Base-by-base conservation (phyloP, 2,329 filamentous ascomycete genomes). In the Ciborinia camelliae region DNA sequence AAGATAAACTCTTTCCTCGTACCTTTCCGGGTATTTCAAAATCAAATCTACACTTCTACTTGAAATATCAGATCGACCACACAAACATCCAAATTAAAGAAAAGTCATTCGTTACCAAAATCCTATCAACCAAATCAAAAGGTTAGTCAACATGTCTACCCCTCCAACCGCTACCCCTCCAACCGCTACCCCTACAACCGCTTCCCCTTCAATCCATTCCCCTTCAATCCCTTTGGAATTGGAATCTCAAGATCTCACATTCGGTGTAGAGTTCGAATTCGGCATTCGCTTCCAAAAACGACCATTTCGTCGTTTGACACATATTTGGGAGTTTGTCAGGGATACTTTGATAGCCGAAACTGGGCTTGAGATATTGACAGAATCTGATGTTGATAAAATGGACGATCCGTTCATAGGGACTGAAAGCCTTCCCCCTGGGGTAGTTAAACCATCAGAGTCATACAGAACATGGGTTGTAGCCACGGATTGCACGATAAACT, bases 251-350 rank as follows among this genome's bases (percentile, higher is more conserved):
- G 15, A 26, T 7, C 26, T 58, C 28, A 63, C 61, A 7, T 63
- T 63, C 23, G 61, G 61, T 14, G 37, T 63, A 45, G 61, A 63
- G 15, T 35, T 63, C 12, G 60, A 57, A n/a, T 57, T 55, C 35
- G 60, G 10, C 14, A 35, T 55, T 28, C 55, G 55, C 41, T 35
- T 58, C 14, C 3, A 10, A 58, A 12, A 28, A 35, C 30, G 18
- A n/a, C 26, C 20, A 18, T 43, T 35, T 15, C 3, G 12, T 18
- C 1, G 12, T 4, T 12, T 26, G 4, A 26, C 2, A 4, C 2
- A 30, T 4, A n/a, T 35, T 18, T 20, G 26, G n/a, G 37, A 3
- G 18, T 3, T 52, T 32, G 3, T 52, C 18, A 39, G 35, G 53
- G 48, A 62, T 6, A 62, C 47, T 30, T 30, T 62, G 37, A n/a